These are phyloP conservation scores for Lotmaria passim DNA, from an alignment of 208 protist genomes.

Conservation along the genomic window DNA sequence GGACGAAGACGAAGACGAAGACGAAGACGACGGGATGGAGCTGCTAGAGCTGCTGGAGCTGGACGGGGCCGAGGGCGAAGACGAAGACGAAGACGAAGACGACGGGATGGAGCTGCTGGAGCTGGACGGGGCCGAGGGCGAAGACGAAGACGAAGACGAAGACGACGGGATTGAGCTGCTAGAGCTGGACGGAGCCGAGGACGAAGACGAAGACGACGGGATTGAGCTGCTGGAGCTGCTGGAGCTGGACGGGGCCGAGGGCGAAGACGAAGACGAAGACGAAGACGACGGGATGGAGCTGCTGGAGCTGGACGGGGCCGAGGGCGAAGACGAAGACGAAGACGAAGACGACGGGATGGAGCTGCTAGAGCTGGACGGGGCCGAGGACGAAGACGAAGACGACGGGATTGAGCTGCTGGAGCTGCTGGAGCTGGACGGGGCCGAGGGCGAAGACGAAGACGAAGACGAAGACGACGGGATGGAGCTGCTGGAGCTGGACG, in stretches of 20 bases:
- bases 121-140: too few relatives aligned
- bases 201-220: too few relatives aligned
- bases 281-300: neutral
- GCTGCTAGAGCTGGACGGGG: slow-evolving; percentile 9
- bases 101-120: slow-evolving; percentile 7
- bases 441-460: too few relatives aligned
- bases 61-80: neutral
- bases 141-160: too few relatives aligned
- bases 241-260: neutral
- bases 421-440: too few relatives aligned
- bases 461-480: too few relatives aligned
- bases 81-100: too few relatives aligned
- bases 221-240: too few relatives aligned
- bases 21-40: neutral
- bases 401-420: too few relatives aligned
- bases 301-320: neutral
- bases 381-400: too few relatives aligned
- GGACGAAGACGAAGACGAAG: slow-evolving; percentile 8
- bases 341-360: slow-evolving; percentile 2
- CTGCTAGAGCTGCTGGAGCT: neutral
- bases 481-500: neutral
- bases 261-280: slow-evolving; percentile 7
- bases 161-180: too few relatives aligned
- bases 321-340: slow-evolving; percentile 10
- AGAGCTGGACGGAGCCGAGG: too few relatives aligned